These are phyloP conservation scores for Paramecium pentaurelia DNA, from an alignment of 73 alveolate genomes.

Conservation along the genomic window DNA sequence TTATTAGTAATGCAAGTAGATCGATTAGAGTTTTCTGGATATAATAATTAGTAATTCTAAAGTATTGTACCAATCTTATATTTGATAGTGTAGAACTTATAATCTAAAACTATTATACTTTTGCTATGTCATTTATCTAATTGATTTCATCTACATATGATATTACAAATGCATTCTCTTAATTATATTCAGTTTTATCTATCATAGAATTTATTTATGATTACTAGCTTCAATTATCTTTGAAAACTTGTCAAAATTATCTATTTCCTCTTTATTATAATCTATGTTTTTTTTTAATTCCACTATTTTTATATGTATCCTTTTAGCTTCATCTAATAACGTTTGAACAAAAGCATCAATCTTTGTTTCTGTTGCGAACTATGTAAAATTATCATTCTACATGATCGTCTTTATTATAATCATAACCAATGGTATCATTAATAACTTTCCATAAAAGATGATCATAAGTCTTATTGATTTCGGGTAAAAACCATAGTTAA, in stretches of 20 bases:
- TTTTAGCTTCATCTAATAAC: neutral
- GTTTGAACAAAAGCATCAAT: neutral
- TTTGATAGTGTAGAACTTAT: neutral
- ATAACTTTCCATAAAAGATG: neutral
- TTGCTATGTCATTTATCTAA: neutral
- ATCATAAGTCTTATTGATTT: neutral
- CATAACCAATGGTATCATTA: neutral
- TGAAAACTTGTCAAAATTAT: neutral
- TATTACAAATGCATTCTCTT: slow-evolving; percentile 29
- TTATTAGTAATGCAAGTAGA: slow-evolving; percentile 2
- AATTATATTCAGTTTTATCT: neutral
- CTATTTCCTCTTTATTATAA: neutral
- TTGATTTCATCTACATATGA: neutral
- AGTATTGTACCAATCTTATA: neutral
- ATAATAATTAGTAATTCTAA: neutral
- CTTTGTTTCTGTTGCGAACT: neutral
- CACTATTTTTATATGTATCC: neutral
- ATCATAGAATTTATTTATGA: neutral
- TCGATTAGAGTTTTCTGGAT: neutral
- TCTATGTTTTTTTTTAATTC: neutral
- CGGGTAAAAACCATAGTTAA: neutral
- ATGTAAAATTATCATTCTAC: neutral
- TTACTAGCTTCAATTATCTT: neutral
- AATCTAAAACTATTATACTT: neutral
- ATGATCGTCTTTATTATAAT: neutral